phyloP scores from a whole-genome alignment of 441 rosid genomes.

The Populus hybrid region DNA sequence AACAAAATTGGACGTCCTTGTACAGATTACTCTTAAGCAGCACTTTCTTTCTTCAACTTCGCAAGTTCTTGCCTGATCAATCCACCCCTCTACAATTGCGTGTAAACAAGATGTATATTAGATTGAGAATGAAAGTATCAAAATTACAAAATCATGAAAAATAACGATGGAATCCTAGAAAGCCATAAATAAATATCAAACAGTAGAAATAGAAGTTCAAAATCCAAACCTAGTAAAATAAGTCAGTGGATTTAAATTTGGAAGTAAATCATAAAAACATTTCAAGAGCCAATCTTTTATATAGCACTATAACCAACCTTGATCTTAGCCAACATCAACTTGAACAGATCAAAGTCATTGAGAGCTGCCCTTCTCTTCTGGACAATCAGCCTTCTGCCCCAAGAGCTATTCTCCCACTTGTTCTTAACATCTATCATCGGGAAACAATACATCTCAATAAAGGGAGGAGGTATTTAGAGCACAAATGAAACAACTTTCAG shows the following conservation, averaged over 20 bases:
- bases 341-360: slow-evolving; percentile 88
- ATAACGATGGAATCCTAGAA: too few relatives aligned
- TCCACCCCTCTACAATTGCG: slow-evolving; percentile 65
- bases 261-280: background rate
- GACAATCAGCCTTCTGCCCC: slow-evolving; percentile 88
- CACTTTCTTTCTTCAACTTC: slow-evolving; percentile 68
- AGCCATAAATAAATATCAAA: background rate
- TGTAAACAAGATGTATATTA: slow-evolving; percentile 2
- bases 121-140: background rate
- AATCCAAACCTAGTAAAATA: background rate
- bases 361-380: slow-evolving; percentile 78
- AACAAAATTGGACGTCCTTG: slow-evolving; percentile 25
- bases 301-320: slow-evolving; percentile 44
- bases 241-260: background rate
- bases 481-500: background rate
- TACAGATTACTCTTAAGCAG: slow-evolving; percentile 29
- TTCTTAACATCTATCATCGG: slow-evolving; percentile 63
- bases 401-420: slow-evolving; percentile 86
- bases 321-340: slow-evolving; percentile 84
- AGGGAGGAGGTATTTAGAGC: background rate
- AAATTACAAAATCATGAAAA: background rate
- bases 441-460: background rate
- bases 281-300: background rate
- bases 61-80: slow-evolving; percentile 84
- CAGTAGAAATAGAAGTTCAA: background rate